phyloP scores from a whole-genome alignment of 177 flowering plant genomes.

The Telopea speciosissima region DNA sequence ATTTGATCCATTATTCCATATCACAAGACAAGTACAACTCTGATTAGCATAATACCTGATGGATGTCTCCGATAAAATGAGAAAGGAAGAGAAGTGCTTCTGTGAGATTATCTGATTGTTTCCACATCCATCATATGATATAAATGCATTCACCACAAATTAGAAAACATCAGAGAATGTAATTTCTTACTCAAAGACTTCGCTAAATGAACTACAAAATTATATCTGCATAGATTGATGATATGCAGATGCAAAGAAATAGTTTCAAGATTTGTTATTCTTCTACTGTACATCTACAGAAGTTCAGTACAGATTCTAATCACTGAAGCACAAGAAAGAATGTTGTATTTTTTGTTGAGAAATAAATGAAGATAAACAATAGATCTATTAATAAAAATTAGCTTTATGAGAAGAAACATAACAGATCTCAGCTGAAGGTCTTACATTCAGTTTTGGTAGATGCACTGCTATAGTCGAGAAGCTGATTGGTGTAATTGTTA shows the following conservation, averaged over 20 bases:
- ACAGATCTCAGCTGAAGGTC: background rate
- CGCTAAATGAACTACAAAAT: too few species aligned
- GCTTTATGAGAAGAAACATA: background rate
- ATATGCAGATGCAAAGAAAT: too few species aligned
- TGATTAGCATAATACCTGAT: slow-evolving; percentile 27
- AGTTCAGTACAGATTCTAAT: too few species aligned
- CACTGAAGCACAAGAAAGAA: too few species aligned
- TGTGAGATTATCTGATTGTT: slow-evolving; percentile 71
- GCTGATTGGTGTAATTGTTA: slow-evolving; percentile 72
- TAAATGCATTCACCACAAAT: background rate
- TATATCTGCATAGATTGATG: too few species aligned
- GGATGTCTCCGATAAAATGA: slow-evolving; percentile 55
- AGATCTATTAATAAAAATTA: background rate
- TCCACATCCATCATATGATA: background rate
- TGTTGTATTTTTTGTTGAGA: too few species aligned
- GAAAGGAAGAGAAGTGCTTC: slow-evolving; percentile 85
- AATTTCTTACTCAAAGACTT: too few species aligned
- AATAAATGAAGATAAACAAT: background rate
- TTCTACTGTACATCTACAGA: too few species aligned
- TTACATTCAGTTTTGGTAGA: slow-evolving; percentile 40
- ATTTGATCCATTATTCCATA: too few species aligned
- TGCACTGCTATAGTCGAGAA: slow-evolving; percentile 39
- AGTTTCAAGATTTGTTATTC: too few species aligned
- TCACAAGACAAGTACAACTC: background rate
- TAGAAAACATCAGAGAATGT: background rate